Evolutionary conservation across 2,329 filamentous ascomycete species (phyloP), one percentile per base, ranked within the genome.

Genomic region (Thelonectria blattea): DNA sequence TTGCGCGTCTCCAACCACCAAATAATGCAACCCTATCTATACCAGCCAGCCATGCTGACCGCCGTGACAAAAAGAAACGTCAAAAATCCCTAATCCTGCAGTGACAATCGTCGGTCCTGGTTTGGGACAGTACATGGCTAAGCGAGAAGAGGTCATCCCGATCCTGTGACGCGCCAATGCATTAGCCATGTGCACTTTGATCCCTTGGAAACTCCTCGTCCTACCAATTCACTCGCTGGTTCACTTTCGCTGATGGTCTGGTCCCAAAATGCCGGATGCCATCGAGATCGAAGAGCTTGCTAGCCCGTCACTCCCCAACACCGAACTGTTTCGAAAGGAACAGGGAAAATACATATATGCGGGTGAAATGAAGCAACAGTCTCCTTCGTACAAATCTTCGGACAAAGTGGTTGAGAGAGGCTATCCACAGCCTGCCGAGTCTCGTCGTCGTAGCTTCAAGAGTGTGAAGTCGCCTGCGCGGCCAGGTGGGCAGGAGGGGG

Each of bases 181-280:
- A 46, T 45, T 42, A 55, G 22, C n/a, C 43, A 15, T 17, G n/a
- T 42, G 47, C 42, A 56, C 17, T 22, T 24, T 42, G 15, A 41
- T 11, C 17, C 27, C 22, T 24, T 12, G 7, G 27, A 24, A 9
- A 17, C 34, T 27, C 34, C 12, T 43, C 14, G 15, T 24, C 24
- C 34, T 24, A 37, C 52, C 58, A 60, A 43, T 60, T 27, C 34
- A 50, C 32, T 56, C 39, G 37, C 45, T 50, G 17, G 30, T 56
- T 30, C 53, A 39, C 45, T 30, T 30, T 41, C 17, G 34, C 52
- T 27, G 32, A 30, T 39, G 30, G 15, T n/a, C 30, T n/a, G 24
- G 32, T 9, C 20, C 42, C 15, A 37, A 18, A 27, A 20, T 14
- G 34, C 15, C 15, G 42, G 42, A 45, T 20, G 9, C 17, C 11